phyloP scores from a whole-genome alignment of 163 green algal species.

The Scenedesmus sp. region DNA sequence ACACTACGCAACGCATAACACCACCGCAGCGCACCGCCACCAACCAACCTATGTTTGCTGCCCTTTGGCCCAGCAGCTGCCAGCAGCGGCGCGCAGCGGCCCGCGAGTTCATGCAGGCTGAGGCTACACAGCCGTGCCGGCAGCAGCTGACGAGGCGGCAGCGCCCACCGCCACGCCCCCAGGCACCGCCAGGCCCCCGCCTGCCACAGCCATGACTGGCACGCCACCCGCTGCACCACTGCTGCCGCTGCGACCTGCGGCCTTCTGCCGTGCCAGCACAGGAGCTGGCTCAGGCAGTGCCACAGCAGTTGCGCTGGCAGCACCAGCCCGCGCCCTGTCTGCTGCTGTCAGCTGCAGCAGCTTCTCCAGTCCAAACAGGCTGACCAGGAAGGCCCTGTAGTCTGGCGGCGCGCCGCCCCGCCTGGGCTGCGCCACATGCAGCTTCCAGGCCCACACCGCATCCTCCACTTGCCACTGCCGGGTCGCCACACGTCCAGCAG shows the following conservation, averaged over 20 bases:
- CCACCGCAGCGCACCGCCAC: background rate
- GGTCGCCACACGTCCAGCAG: slow-evolving; percentile 60
- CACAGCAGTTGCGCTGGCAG: background rate
- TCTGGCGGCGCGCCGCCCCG: slow-evolving; percentile 8
- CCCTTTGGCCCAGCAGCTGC: background rate
- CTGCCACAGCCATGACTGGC: background rate
- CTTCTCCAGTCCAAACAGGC: slow-evolving; percentile 59
- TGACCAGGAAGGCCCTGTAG: slow-evolving; percentile 58
- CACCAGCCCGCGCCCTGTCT: background rate
- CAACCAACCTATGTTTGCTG: background rate
- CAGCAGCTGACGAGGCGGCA: slow-evolving; percentile 7
- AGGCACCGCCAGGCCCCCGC: background rate
- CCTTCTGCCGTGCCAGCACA: background rate
- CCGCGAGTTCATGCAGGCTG: slow-evolving; percentile 25
- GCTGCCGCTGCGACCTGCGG: background rate
- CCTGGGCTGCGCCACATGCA: slow-evolving; percentile 39
- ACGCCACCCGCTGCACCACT: background rate
- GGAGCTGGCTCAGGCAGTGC: background rate
- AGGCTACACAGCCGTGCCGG: slow-evolving; percentile 10
- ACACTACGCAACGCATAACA: no score
- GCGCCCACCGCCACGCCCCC: background rate
- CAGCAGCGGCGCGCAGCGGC: background rate
- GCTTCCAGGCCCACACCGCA: slow-evolving; percentile 57
- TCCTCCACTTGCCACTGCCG: slow-evolving; percentile 47
- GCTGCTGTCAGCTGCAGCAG: slow-evolving; percentile 44